Conservation (phyloP, 1,139 yeast species). For the Ogataea hybrid region DNA sequence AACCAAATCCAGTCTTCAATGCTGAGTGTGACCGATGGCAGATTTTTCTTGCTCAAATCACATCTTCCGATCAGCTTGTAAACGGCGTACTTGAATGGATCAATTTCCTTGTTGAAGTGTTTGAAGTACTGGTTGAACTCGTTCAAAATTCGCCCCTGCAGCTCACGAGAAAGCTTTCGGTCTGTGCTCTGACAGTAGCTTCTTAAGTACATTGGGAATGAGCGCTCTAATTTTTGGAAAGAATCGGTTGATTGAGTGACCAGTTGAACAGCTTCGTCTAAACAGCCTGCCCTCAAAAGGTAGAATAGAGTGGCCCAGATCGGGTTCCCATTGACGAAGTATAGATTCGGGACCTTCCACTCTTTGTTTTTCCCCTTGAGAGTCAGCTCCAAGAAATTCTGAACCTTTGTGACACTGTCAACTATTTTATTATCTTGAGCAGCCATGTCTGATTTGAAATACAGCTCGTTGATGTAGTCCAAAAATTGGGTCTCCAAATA, state of each 20-base stretch:
- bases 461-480: slow-evolving; percentile 69
- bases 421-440: slow-evolving; percentile 12
- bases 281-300: slow-evolving; percentile 78
- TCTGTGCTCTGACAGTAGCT: slow-evolving; percentile 65
- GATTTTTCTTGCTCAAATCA: slow-evolving; percentile 71
- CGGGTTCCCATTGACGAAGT: slow-evolving; percentile 77
- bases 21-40: slow-evolving; percentile 75
- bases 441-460: slow-evolving; percentile 42
- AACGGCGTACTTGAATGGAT: slow-evolving; percentile 87
- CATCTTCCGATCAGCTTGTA: slow-evolving; percentile 93
- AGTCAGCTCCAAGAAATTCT: slow-evolving; percentile 27
- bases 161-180: slow-evolving; percentile 57
- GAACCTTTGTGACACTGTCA: slow-evolving; percentile 23
- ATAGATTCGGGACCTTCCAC: slow-evolving; percentile 51
- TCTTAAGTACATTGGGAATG: slow-evolving; percentile 77
- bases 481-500: slow-evolving; percentile 77
- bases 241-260: slow-evolving; percentile 51
- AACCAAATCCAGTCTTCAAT: slow-evolving; percentile 98
- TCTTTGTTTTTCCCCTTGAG: slow-evolving; percentile 34
- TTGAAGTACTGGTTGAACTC: slow-evolving; percentile 88
- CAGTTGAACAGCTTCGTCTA: slow-evolving; percentile 68
- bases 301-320: slow-evolving; percentile 91
- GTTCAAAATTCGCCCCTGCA: slow-evolving; percentile 66
- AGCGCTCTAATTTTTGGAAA: slow-evolving; percentile 80
- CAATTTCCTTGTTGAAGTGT: slow-evolving; percentile 57